Evolutionary conservation across 2,329 filamentous ascomycete species (phyloP).

Genomic region (Xylariaceae sp.): DNA sequence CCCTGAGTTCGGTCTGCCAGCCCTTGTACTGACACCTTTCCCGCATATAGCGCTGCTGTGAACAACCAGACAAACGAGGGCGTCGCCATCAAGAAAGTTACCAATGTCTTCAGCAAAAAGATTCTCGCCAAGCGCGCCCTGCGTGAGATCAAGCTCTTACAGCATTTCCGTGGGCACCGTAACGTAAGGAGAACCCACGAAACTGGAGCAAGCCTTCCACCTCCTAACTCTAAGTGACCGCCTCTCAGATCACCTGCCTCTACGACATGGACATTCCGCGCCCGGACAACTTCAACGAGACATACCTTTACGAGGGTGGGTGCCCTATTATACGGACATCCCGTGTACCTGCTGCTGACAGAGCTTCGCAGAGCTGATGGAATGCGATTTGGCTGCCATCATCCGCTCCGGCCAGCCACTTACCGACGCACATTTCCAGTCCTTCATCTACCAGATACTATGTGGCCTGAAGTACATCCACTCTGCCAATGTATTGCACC

Average conservation of each 20-base stretch:
- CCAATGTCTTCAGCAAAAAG: constrained; percentile 99
- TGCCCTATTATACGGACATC: constrained; percentile 1
- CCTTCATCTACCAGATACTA: constrained; percentile 99
- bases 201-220: neutral
- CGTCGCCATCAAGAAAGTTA: constrained; percentile 98
- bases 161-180: constrained; percentile 90
- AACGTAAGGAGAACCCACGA: constrained; percentile 52
- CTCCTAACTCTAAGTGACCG: neutral
- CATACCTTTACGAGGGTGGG: constrained; percentile 94
- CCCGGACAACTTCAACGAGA: constrained; percentile 98
- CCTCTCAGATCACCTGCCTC: constrained; percentile 87
- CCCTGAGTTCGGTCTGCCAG: neutral
- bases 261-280: constrained; percentile 99
- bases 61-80: constrained; percentile 89
- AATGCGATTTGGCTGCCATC: constrained; percentile 96
- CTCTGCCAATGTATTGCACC: constrained; percentile 94
- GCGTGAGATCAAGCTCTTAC: constrained; percentile 96
- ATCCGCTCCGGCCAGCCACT: constrained; percentile 95
- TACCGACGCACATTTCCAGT: constrained; percentile 98
- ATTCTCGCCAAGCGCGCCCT: constrained; percentile 96
- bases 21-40: constrained; percentile 3
- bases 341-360: constrained; percentile 13
- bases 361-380: constrained; percentile 76
- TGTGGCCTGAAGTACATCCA: constrained; percentile 99
- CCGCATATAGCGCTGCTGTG: constrained; percentile 67